Conservation (phyloP, 2,329 filamentous ascomycete species). For the Pyrenochaeta sp. region DNA sequence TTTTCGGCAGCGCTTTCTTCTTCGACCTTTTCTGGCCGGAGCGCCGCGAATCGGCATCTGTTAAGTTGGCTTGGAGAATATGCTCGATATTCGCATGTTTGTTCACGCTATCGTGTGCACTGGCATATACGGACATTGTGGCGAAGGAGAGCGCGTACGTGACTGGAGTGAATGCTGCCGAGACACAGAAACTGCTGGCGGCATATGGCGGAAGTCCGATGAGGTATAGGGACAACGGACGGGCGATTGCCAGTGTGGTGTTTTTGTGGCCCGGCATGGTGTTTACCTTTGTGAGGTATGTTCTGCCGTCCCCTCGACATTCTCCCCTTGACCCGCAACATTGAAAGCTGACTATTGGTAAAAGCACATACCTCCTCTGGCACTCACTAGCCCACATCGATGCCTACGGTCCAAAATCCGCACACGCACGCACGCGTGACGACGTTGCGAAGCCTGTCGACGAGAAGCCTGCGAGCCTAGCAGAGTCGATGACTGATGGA, state of each 20-base stretch:
- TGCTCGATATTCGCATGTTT: constrained; percentile 59
- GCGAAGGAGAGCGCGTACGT: constrained; percentile 58
- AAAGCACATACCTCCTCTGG: constrained; percentile 52
- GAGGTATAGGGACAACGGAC: constrained; percentile 59
- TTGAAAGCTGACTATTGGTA: background rate
- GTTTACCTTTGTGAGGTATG: constrained; percentile 57
- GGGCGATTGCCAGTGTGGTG: constrained; percentile 61
- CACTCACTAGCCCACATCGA: constrained; percentile 51
- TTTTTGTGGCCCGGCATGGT: constrained; percentile 63
- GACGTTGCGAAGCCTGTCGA: constrained; percentile 12
- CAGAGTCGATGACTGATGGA: constrained; percentile 2
- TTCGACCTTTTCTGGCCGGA: constrained; percentile 70
- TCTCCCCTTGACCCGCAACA: background rate
- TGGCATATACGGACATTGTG: constrained; percentile 62
- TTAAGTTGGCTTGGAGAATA: constrained; percentile 64
- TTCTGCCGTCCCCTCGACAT: background rate
- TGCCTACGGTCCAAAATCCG: constrained; percentile 49
- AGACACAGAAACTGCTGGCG: constrained; percentile 45
- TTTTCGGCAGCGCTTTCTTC: constrained; percentile 68
- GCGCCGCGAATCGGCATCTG: constrained; percentile 57
- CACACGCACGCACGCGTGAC: constrained; percentile 42
- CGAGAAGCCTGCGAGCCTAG: constrained; percentile 10
- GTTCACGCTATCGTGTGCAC: constrained; percentile 57
- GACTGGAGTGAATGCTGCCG: constrained; percentile 49
- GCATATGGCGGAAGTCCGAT: constrained; percentile 50